Percentiles rank a stretch among this genome's conserved stretches.
Conservation (phyloP, 371 early-diverging fungal genomes). For the Mucor circinelloides region DNA sequence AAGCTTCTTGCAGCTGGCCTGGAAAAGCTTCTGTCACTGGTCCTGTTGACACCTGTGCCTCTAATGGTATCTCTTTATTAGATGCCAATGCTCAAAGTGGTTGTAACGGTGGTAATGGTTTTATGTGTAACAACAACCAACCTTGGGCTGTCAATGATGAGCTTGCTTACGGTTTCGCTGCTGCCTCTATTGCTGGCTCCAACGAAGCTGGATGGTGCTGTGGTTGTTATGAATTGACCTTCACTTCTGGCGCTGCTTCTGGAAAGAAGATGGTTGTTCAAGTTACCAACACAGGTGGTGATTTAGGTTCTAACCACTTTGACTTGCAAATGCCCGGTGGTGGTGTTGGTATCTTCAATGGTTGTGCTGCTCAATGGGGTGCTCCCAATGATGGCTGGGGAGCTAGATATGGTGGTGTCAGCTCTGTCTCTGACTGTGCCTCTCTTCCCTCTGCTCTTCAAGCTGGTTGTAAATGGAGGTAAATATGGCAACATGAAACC, state of each 20-base stretch:
- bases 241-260: slow-evolving; percentile 33
- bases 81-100: slow-evolving; percentile 31
- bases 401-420: slow-evolving; percentile 43
- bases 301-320: slow-evolving; percentile 44
- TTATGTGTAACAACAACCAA: slow-evolving; percentile 50
- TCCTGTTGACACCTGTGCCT: slow-evolving; percentile 39
- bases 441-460: slow-evolving; percentile 41
- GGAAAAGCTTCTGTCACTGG: slow-evolving; percentile 35
- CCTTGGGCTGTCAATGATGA: slow-evolving; percentile 44
- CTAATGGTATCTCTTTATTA: slow-evolving; percentile 33
- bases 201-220: slow-evolving; percentile 44
- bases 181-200: slow-evolving; percentile 34
- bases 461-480: slow-evolving; percentile 44
- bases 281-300: slow-evolving; percentile 52
- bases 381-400: slow-evolving; percentile 45
- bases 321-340: slow-evolving; percentile 56
- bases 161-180: slow-evolving; percentile 53
- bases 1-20: slow-evolving; percentile 47
- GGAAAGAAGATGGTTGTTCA: slow-evolving; percentile 54
- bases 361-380: slow-evolving; percentile 42
- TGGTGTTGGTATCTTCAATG: slow-evolving; percentile 52
- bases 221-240: slow-evolving; percentile 49
- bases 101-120: slow-evolving; percentile 42
- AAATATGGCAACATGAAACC: background rate
- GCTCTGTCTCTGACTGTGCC: slow-evolving; percentile 28